These are phyloP conservation scores for Xylaria scruposa DNA, from an alignment of 495 filamentous ascomycete genomes.

Conservation along the genomic window DNA sequence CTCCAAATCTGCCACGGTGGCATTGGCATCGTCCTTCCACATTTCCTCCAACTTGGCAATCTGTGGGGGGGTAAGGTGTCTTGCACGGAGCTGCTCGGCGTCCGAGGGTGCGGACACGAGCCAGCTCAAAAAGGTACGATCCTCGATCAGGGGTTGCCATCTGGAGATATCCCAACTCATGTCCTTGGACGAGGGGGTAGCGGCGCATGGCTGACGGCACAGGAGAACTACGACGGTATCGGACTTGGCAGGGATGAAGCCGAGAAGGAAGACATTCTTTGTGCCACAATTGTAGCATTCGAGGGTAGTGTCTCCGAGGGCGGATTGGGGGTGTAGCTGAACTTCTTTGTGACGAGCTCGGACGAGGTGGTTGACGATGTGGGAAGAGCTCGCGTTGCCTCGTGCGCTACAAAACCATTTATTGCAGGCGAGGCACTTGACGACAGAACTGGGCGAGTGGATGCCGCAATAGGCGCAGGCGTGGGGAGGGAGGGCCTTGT, in stretches of 20 bases:
- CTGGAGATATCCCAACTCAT: conserved; percentile 99
- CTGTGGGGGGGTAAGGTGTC: conserved; percentile 92
- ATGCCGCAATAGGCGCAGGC: conserved; percentile 99
- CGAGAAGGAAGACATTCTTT: conserved; percentile 99
- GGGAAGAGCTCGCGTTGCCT: conserved; percentile 94
- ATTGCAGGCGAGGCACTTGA: conserved; percentile 92
- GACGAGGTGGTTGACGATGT: conserved; percentile 98
- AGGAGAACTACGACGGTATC: conserved; percentile 97
- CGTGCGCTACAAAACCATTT: conserved; percentile 99
- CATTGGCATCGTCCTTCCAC: conserved; percentile 95
- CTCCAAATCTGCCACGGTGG: conserved; percentile 90
- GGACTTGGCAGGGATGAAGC: conserved; percentile 99
- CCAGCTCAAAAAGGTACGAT: conserved; percentile 94
- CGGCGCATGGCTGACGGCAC: conserved; percentile 94
- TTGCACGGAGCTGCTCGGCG: conserved; percentile 92
- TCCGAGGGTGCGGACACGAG: conserved; percentile 89
- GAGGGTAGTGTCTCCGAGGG: conserved; percentile 95
- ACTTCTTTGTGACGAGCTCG: conserved; percentile 98
- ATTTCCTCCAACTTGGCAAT: conserved; percentile 98
- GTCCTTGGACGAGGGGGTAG: conserved; percentile 95
- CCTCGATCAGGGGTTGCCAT: conserved; percentile 97
- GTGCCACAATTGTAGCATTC: conserved; percentile 99
- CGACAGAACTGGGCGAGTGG: conserved; percentile 91
- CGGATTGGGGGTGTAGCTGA: conserved; percentile 90
- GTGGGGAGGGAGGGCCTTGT: conserved; percentile 91